A percentile compares a stretch with the other conserved stretches of the same genome.
Evolutionary conservation across 176 grass and related monocot species (phyloP).

Genomic region (Guadua angustifolia): DNA sequence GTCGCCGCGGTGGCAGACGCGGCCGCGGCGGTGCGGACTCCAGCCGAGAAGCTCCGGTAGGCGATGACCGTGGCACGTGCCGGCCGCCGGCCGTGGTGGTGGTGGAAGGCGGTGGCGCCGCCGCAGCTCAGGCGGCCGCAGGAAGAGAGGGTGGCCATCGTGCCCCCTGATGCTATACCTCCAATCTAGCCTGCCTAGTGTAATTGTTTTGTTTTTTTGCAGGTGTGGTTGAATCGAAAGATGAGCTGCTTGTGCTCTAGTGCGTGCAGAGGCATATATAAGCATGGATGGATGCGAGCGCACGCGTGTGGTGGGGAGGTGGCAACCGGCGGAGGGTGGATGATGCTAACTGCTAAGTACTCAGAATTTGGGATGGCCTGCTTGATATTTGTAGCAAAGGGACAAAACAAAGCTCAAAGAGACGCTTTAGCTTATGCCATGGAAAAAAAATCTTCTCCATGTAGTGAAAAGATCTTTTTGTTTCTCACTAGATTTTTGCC

Average conservation of each 20-base stretch:
- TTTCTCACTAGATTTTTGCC: not conserved
- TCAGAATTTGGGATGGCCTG: not conserved
- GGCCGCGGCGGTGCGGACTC: constrained; percentile 21
- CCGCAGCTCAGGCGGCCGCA: constrained; percentile 52
- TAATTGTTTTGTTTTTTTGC: not conserved
- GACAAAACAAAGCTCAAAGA: constrained; percentile 8
- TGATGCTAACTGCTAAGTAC: constrained; percentile 27
- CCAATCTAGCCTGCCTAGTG: not conserved
- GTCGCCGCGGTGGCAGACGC: constrained; percentile 20
- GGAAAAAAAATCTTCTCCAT: constrained; percentile 22
- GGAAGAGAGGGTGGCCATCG: constrained; percentile 55
- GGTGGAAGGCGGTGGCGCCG: constrained; percentile 34
- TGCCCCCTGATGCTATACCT: not conserved
- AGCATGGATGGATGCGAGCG: not conserved
- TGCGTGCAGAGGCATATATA: constrained; percentile 17
- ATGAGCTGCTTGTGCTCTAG: not conserved
- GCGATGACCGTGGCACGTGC: not conserved
- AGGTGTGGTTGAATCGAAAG: not conserved
- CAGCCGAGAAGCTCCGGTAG: constrained; percentile 31
- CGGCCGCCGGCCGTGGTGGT: constrained; percentile 1
- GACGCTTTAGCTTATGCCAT: not conserved
- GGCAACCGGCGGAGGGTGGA: constrained; percentile 35
- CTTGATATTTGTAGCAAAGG: constrained; percentile 24
- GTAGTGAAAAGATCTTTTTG: not conserved
- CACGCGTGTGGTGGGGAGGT: constrained; percentile 49